Conservation (phyloP, 1,139 yeast species). For the Yamadazyma dushanensis region DNA sequence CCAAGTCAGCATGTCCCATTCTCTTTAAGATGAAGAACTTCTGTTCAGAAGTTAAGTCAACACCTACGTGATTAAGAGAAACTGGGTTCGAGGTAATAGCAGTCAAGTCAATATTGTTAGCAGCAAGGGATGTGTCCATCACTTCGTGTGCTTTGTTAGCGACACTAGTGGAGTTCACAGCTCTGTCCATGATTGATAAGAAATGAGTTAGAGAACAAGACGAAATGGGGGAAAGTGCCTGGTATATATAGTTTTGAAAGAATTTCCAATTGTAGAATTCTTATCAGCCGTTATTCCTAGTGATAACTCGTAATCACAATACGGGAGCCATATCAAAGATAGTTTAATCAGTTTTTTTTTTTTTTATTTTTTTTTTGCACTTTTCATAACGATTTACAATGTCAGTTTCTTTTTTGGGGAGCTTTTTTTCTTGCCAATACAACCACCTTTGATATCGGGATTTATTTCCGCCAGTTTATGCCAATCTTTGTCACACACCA, state of each 20-base stretch:
- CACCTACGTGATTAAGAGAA: conserved; percentile 26
- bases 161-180: conserved; percentile 11
- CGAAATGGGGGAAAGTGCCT: neutral
- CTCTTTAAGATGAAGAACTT: conserved; percentile 27
- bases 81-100: conserved; percentile 21
- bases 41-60: conserved; percentile 24
- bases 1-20: conserved; percentile 25
- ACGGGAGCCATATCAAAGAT: neutral
- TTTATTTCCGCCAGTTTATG: too few species aligned
- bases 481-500: too few species aligned
- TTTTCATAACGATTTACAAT: neutral
- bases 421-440: too few species aligned
- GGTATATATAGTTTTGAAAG: neutral
- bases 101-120: conserved; percentile 15
- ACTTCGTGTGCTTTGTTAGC: conserved; percentile 7
- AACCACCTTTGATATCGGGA: too few species aligned
- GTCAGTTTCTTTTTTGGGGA: too few species aligned
- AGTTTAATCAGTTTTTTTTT: neutral
- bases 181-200: conserved; percentile 25
- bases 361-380: neutral
- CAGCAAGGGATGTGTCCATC: conserved; percentile 9
- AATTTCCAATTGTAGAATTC: neutral
- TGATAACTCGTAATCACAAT: neutral
- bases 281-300: neutral
- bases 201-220: neutral